These are phyloP conservation scores for Rhynchospora pubera DNA, from an alignment of 176 grass and related monocot genomes.

Conservation along the genomic window DNA sequence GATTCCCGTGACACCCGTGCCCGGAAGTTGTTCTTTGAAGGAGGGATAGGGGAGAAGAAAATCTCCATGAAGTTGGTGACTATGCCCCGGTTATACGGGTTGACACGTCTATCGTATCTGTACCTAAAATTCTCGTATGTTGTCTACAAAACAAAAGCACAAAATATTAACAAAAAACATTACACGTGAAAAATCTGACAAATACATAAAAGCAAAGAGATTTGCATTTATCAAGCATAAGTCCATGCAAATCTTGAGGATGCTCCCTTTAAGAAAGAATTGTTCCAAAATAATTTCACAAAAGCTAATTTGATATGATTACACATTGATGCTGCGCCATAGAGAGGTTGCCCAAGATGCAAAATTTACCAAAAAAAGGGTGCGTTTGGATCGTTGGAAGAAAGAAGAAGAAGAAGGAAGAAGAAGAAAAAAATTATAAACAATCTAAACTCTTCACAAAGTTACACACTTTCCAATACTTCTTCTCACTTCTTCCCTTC, in stretches of 20 bases:
- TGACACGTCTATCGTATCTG: slow-evolving; percentile 63
- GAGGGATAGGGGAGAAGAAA: slow-evolving; percentile 64
- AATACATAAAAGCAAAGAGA: neutral
- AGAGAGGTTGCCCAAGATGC: neutral
- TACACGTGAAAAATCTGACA: slow-evolving; percentile 16
- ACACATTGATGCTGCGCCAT: neutral
- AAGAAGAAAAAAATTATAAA: no score
- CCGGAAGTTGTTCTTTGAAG: slow-evolving; percentile 93
- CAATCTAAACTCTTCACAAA: no score
- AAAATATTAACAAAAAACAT: neutral
- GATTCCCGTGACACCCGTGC: slow-evolving; percentile 47
- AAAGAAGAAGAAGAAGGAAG: no score
- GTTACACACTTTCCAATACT: no score
- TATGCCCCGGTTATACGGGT: slow-evolving; percentile 68
- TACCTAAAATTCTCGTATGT: slow-evolving; percentile 96
- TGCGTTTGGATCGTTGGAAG: no score
- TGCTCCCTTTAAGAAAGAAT: neutral
- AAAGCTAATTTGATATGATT: neutral
- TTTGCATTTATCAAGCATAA: neutral
- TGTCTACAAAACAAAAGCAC: slow-evolving; percentile 40
- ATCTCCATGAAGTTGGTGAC: slow-evolving; percentile 67
- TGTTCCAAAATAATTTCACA: neutral
- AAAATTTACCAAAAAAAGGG: neutral
- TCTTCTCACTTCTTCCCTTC: no score
- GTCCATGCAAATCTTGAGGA: neutral